Evolutionary conservation across 2,329 filamentous ascomycete species (phyloP).

Genomic region (Iodosphaeria phyllophila): DNA sequence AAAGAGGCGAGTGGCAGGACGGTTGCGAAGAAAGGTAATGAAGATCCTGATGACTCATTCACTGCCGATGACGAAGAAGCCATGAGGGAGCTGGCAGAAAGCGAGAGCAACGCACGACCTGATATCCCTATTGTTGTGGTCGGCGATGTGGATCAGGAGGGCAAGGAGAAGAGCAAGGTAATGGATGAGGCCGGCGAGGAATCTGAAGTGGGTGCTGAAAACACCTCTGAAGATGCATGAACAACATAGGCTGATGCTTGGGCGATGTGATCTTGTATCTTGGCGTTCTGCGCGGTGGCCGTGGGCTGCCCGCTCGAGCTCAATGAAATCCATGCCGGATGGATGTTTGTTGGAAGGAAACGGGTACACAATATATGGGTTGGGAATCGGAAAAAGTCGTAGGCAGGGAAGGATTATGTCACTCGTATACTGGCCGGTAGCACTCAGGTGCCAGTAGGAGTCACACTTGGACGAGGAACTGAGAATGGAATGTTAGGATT

Average conservation of each 20-base stretch:
- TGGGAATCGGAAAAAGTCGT: too few species aligned
- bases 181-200: conserved; percentile 13
- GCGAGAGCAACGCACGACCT: conserved; percentile 1
- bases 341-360: too few species aligned
- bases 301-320: too few species aligned
- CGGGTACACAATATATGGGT: too few species aligned
- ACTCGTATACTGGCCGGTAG: too few species aligned
- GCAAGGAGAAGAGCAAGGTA: conserved; percentile 11
- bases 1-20: conserved; percentile 5
- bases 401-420: too few species aligned
- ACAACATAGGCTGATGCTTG: conserved; percentile 1
- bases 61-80: background rate
- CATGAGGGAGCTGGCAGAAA: background rate
- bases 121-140: conserved; percentile 7
- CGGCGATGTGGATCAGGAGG: conserved; percentile 8
- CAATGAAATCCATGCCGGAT: too few species aligned
- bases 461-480: too few species aligned
- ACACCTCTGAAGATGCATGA: too few species aligned
- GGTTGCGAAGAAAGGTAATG: conserved; percentile 4
- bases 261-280: conserved; percentile 1
- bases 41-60: conserved; percentile 3
- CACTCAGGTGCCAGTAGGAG: too few species aligned
- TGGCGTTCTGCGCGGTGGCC: too few species aligned
- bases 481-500: too few species aligned
- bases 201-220: conserved; percentile 4